Evolutionary conservation across 1,139 yeast species (phyloP).

Genomic region (Yamadazyma spencermartinsiae): DNA sequence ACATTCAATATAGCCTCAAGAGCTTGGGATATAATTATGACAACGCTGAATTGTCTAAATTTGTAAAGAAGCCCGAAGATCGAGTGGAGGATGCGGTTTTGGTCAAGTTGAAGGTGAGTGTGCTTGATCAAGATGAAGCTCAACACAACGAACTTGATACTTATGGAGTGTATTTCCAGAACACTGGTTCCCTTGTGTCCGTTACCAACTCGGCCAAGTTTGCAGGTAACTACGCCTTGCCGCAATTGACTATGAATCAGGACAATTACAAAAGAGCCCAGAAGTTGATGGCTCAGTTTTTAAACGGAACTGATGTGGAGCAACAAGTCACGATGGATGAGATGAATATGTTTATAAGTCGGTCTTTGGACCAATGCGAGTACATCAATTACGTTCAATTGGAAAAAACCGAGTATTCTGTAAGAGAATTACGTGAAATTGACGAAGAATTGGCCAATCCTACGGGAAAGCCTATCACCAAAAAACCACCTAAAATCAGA

Average conservation of each 20-base stretch:
- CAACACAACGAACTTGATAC: conserved; percentile 48
- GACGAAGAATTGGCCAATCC: conserved; percentile 76
- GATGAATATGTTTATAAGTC: conserved; percentile 36
- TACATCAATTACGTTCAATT: conserved; percentile 67
- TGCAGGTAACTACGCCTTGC: conserved; percentile 58
- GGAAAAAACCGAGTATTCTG: conserved; percentile 55
- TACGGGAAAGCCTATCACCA: conserved; percentile 68
- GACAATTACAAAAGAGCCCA: conserved; percentile 42
- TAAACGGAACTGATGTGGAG: conserved; percentile 42
- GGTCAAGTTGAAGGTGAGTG: conserved; percentile 23
- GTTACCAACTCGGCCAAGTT: conserved; percentile 73
- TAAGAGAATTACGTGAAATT: conserved; percentile 54
- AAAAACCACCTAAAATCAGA: conserved; percentile 52
- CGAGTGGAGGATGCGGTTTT: conserved; percentile 32
- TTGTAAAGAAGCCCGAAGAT: conserved; percentile 16
- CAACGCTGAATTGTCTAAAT: conserved; percentile 21
- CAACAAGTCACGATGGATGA: conserved; percentile 37
- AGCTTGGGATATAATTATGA: conserved; percentile 26
- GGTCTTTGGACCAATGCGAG: conserved; percentile 63
- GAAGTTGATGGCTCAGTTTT: conserved; percentile 36
- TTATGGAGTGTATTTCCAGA: conserved; percentile 69
- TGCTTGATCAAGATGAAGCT: conserved; percentile 45
- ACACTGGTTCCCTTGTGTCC: conserved; percentile 66
- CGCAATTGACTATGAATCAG: conserved; percentile 53
- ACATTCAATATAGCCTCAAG: conserved; percentile 24